A percentile compares a stretch with the other conserved stretches of the same genome.
Evolutionary conservation across 1,284 basidiomycete species (phyloP).

Genomic region (Boletellus deceptivus): DNA sequence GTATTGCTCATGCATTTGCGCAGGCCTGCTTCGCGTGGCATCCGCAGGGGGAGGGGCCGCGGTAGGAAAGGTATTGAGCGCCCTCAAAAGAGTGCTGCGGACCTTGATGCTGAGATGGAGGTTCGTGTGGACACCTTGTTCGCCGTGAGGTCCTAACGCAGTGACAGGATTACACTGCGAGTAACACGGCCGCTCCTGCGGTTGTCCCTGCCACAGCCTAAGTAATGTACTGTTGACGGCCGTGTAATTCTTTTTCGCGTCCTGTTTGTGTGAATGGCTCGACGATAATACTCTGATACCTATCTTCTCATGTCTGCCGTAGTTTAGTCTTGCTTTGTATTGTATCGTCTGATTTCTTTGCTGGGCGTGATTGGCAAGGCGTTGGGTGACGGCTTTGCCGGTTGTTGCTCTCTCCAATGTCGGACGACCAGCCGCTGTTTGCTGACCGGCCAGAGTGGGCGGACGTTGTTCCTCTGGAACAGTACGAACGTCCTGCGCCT

Average conservation of each 20-base stretch:
- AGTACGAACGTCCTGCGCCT: constrained; percentile 75
- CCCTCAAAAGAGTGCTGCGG: constrained; percentile 65
- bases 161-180: constrained; percentile 67
- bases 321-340: constrained; percentile 27
- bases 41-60: constrained; percentile 53
- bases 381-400: no score
- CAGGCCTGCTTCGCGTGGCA: constrained; percentile 40
- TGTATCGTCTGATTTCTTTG: constrained; percentile 9
- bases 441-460: constrained; percentile 70
- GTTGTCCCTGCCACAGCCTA: constrained; percentile 35
- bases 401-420: constrained; percentile 6
- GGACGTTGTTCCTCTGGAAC: constrained; percentile 78
- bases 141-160: background rate
- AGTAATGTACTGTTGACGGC: constrained; percentile 1
- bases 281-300: constrained; percentile 27
- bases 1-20: constrained; percentile 7
- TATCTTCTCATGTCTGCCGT: constrained; percentile 13
- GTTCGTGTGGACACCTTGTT: constrained; percentile 39
- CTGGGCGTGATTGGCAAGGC: background rate
- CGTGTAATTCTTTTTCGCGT: constrained; percentile 14
- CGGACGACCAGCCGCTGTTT: constrained; percentile 41
- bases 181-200: constrained; percentile 43
- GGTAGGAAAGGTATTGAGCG: constrained; percentile 66
- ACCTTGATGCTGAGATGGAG: constrained; percentile 84
- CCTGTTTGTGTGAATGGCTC: constrained; percentile 8